Conservation (phyloP, 768 basidiomycete genomes). For the Solioccasus polychromus region DNA sequence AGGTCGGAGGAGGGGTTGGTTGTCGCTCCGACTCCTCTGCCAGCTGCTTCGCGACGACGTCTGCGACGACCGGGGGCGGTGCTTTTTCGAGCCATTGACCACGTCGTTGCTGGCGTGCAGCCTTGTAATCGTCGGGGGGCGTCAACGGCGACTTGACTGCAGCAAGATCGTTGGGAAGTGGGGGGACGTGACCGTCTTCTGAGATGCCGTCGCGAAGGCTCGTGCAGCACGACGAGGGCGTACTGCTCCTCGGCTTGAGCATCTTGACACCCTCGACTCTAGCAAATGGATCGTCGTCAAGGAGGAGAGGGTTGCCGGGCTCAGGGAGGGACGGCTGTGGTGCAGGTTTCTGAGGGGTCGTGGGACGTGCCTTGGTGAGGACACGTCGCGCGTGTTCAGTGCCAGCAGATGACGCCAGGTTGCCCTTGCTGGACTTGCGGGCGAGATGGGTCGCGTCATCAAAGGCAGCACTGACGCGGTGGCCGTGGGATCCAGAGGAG, state of each 20-base stretch:
- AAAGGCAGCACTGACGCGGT: too few relatives aligned
- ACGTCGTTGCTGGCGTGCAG: conserved; percentile 39
- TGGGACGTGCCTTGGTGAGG: conserved; percentile 32
- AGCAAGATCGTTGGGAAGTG: neutral
- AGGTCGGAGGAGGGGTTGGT: conserved; percentile 25
- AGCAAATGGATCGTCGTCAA: conserved; percentile 48
- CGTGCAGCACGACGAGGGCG: neutral
- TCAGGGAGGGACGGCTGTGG: conserved; percentile 7
- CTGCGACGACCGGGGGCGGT: conserved; percentile 35
- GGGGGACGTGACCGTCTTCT: conserved; percentile 10
- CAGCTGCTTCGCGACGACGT: conserved; percentile 26
- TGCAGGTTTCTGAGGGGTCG: conserved; percentile 34
- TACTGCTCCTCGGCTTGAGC: conserved; percentile 26
- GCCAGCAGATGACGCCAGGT: conserved; percentile 1
- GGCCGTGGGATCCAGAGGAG: conserved; percentile 13
- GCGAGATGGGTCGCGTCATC: conserved; percentile 3
- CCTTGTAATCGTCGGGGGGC: conserved; percentile 39
- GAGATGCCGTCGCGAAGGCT: neutral
- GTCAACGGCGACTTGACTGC: conserved; percentile 14
- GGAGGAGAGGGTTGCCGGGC: conserved; percentile 23
- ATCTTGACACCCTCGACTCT: conserved; percentile 51
- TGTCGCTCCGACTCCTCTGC: conserved; percentile 17
- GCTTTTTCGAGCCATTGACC: conserved; percentile 40
- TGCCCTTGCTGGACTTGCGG: conserved; percentile 18
- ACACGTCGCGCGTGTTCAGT: conserved; percentile 21